Evolutionary conservation across 1,284 basidiomycete genomes (phyloP).

Genomic region (Cryptococcus maquisensis): DNA sequence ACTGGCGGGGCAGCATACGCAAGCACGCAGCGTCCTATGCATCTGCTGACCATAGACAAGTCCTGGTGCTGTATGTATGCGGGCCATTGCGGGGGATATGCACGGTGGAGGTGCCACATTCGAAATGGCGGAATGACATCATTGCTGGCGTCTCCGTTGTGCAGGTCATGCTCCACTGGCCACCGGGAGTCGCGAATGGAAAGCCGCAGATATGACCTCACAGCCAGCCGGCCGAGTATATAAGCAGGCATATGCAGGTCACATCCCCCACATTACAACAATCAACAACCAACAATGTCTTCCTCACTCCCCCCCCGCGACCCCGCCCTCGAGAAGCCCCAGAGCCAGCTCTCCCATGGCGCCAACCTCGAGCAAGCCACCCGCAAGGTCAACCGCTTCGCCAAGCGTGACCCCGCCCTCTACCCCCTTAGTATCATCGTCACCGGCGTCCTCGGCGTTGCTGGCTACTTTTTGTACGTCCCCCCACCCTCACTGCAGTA

Average conservation of each 20-base stretch:
- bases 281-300: slow-evolving; percentile 13
- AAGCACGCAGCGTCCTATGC: too few species aligned
- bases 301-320: slow-evolving; percentile 19
- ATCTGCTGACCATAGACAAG: too few species aligned
- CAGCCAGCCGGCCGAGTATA: neutral
- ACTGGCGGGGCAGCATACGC: too few species aligned
- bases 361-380: slow-evolving; percentile 42
- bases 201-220: too few species aligned
- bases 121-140: neutral
- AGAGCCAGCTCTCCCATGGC: slow-evolving; percentile 24
- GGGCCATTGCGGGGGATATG: neutral
- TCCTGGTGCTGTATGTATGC: too few species aligned
- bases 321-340: slow-evolving; percentile 2
- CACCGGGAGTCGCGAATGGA: too few species aligned
- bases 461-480: slow-evolving; percentile 47
- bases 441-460: slow-evolving; percentile 37
- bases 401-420: slow-evolving; percentile 47
- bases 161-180: too few species aligned
- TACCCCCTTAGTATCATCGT: slow-evolving; percentile 47
- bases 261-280: neutral
- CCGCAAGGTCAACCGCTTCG: slow-evolving; percentile 45
- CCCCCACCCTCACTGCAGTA: neutral
- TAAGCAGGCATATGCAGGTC: too few species aligned
- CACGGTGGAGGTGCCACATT: neutral
- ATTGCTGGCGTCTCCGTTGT: neutral